A percentile compares a stretch with the other conserved stretches of the same genome.
Evolutionary conservation across 805 yeast species (phyloP).

Genomic region (Candida ulmi): DNA sequence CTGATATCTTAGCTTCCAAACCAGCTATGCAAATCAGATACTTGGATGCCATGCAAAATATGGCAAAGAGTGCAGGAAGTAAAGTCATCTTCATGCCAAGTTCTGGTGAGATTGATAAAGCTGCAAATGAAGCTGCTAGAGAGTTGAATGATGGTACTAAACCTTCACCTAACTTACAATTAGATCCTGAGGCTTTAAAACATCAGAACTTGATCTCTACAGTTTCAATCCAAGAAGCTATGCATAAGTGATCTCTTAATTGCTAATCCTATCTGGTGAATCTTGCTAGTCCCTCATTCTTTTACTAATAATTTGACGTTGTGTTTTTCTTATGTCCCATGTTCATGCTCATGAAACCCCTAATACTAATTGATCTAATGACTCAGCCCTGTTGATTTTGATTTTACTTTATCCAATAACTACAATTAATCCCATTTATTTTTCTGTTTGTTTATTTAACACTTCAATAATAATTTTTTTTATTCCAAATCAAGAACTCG

Average conservation of each 20-base stretch:
- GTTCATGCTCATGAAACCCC: too few relatives aligned
- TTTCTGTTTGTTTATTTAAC: too few relatives aligned
- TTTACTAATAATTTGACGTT: too few relatives aligned
- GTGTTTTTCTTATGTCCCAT: too few relatives aligned
- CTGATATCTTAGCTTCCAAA: conserved; percentile 66
- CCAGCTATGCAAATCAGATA: conserved; percentile 78
- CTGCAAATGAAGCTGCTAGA: background rate
- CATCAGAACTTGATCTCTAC: background rate
- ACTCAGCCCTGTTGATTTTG: too few relatives aligned
- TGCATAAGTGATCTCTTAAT: too few relatives aligned
- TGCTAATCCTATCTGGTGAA: too few relatives aligned
- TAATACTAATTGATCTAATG: too few relatives aligned
- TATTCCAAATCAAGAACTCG: background rate
- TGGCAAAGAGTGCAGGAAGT: conserved; percentile 58
- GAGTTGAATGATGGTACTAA: background rate
- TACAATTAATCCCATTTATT: too few relatives aligned
- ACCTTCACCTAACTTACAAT: background rate
- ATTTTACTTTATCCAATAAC: too few relatives aligned
- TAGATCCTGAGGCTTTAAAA: background rate
- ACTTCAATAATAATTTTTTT: too few relatives aligned
- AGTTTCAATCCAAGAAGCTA: background rate
- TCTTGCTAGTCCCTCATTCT: too few relatives aligned
- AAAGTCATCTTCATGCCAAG: conserved; percentile 72
- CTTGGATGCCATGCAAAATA: conserved; percentile 71
- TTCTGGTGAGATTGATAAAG: conserved; percentile 46